phyloP scores from a whole-genome alignment of 441 rosid species.

The Populus hybrid region DNA sequence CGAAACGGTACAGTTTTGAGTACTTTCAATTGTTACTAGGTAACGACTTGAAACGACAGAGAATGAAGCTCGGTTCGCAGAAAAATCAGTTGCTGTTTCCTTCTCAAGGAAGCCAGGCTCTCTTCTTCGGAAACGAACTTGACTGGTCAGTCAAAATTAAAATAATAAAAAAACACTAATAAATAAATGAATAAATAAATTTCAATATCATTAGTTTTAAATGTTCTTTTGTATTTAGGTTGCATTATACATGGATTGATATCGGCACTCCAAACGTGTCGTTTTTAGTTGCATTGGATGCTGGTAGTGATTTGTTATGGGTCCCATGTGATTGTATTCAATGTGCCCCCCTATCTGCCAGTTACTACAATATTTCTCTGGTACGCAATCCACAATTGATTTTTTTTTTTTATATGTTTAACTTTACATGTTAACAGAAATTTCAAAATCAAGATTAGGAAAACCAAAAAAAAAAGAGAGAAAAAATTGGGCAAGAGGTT shows the following conservation, averaged over 20 bases:
- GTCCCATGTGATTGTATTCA: slow-evolving; percentile 81
- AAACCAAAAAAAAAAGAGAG: background rate
- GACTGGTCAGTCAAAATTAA: slow-evolving; percentile 16
- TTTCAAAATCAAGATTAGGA: background rate
- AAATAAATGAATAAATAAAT: background rate
- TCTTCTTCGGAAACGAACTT: slow-evolving; percentile 29
- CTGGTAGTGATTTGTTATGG: slow-evolving; percentile 87
- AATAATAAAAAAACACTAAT: background rate
- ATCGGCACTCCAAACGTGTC: slow-evolving; percentile 77
- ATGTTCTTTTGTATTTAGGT: slow-evolving; percentile 32
- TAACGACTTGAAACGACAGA: slow-evolving; percentile 26
- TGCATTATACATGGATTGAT: slow-evolving; percentile 80
- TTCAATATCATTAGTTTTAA: background rate
- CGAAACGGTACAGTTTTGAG: slow-evolving; percentile 17
- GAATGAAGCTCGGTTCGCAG: slow-evolving; percentile 23
- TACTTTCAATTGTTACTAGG: slow-evolving; percentile 20
- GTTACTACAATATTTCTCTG: slow-evolving; percentile 51
- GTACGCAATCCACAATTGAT: slow-evolving; percentile 27
- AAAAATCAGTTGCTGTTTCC: slow-evolving; percentile 25
- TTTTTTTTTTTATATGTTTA: no score
- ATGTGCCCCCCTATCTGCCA: slow-evolving; percentile 74
- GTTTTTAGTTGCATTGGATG: slow-evolving; percentile 83
- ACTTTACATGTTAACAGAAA: background rate
- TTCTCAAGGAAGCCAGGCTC: slow-evolving; percentile 26
- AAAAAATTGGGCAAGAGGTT: slow-evolving; percentile 32